Evolutionary conservation across 140 eudicot genomes (phyloP).

Genomic region (Bidens hawaiensis): DNA sequence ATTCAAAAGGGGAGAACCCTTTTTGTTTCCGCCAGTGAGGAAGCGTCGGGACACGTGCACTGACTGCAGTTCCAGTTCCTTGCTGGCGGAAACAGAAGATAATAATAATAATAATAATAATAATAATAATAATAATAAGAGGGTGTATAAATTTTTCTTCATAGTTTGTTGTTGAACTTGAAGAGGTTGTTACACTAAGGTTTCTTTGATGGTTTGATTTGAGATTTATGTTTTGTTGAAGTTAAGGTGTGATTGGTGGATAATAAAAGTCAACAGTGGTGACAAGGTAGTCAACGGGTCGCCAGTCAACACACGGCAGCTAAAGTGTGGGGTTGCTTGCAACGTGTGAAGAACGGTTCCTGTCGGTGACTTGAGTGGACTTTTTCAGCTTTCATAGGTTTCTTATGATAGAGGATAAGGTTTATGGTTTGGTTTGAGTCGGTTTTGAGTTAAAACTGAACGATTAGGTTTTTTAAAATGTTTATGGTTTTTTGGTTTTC

Average conservation of each 20-base stretch:
- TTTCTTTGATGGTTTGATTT: slow-evolving; percentile 2
- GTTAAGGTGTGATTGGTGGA: background rate
- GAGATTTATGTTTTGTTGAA: background rate
- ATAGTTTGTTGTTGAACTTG: background rate
- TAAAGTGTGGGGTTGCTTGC: background rate
- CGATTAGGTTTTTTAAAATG: no score
- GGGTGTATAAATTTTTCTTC: background rate
- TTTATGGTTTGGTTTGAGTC: no score
- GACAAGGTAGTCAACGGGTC: slow-evolving; percentile 2
- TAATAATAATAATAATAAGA: background rate
- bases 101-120: background rate
- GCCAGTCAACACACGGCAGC: slow-evolving; percentile 26
- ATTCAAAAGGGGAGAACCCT: slow-evolving; percentile 30
- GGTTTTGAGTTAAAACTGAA: no score
- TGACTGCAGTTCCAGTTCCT: slow-evolving; percentile 6
- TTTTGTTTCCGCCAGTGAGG: slow-evolving; percentile 11
- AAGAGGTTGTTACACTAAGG: background rate
- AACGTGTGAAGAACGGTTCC: slow-evolving; percentile 17
- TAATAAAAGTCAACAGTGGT: slow-evolving; percentile 4
- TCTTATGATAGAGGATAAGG: background rate
- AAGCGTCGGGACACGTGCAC: slow-evolving; percentile 15
- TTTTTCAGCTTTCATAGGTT: background rate
- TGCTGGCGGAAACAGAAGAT: slow-evolving; percentile 25
- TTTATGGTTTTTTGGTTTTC: no score
- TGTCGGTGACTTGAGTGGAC: slow-evolving; percentile 32